These are phyloP conservation scores for Neofusicoccum umdonicola DNA, from an alignment of 2,329 filamentous ascomycete genomes.

Conservation along the genomic window DNA sequence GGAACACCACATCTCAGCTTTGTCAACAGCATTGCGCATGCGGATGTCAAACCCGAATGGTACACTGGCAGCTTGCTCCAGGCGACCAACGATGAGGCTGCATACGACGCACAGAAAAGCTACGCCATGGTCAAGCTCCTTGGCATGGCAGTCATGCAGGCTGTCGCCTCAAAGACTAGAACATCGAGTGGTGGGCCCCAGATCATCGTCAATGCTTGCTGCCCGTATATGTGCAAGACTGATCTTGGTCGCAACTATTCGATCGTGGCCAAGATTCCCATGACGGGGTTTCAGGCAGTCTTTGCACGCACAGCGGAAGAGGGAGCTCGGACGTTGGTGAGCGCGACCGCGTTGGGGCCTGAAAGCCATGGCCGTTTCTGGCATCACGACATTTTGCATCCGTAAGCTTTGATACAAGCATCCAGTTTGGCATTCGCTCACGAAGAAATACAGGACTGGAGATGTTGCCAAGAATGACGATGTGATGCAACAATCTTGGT, in stretches of 20 bases:
- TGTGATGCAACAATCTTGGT: too few relatives aligned
- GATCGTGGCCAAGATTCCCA: constrained; percentile 21
- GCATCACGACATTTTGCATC: constrained; percentile 32
- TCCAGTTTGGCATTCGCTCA: too few relatives aligned
- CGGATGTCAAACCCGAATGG: constrained; percentile 25
- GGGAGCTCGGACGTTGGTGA: constrained; percentile 41
- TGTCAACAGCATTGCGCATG: constrained; percentile 20
- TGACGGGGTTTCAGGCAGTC: constrained; percentile 22
- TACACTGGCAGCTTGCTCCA: background rate
- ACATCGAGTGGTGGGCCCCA: constrained; percentile 16
- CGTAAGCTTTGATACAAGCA: constrained; percentile 16
- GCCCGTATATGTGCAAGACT: constrained; percentile 20
- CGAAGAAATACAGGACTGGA: too few relatives aligned
- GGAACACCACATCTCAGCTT: constrained; percentile 21
- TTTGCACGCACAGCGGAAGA: constrained; percentile 40
- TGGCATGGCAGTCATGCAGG: constrained; percentile 33
- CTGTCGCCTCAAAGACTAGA: background rate
- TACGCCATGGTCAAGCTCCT: constrained; percentile 36
- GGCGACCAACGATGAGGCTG: background rate
- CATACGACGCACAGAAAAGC: constrained; percentile 16
- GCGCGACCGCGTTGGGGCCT: constrained; percentile 33
- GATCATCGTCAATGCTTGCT: constrained; percentile 18
- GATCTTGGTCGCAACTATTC: constrained; percentile 16
- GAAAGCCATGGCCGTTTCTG: constrained; percentile 35
- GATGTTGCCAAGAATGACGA: too few relatives aligned